Evolutionary conservation across 139 green algal genomes (phyloP).

Genomic region (Tetraselmis chui): DNA sequence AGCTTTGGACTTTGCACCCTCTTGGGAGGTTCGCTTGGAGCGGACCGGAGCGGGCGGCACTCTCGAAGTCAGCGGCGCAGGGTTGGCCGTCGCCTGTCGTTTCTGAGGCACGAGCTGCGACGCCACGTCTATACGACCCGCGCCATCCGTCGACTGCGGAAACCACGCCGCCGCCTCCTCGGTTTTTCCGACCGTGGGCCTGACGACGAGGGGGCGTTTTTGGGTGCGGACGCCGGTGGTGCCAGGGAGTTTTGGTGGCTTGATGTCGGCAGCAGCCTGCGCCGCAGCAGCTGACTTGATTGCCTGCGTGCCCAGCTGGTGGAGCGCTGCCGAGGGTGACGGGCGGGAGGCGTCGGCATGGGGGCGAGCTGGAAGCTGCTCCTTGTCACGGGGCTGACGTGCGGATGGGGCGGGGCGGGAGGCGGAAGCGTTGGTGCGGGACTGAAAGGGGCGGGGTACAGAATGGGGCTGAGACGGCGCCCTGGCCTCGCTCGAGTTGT

Average conservation of each 20-base stretch:
- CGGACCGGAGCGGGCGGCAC: background rate
- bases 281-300: background rate
- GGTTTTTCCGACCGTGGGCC: too few relatives aligned
- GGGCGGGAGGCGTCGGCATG: background rate
- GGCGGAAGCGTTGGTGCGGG: background rate
- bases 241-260: background rate
- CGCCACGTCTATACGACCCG: too few relatives aligned
- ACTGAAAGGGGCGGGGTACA: background rate
- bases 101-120: background rate
- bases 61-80: background rate
- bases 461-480: background rate
- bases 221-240: background rate
- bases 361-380: too few relatives aligned
- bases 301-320: too few relatives aligned
- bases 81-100: background rate
- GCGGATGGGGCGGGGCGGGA: background rate
- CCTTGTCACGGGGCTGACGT: too few relatives aligned
- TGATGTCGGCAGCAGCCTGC: background rate
- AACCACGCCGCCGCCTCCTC: background rate
- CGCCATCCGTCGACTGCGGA: background rate
- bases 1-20: too few relatives aligned
- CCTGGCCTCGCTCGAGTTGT: background rate
- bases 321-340: too few relatives aligned
- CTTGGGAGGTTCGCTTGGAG: background rate
- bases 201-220: background rate